phyloP scores from a whole-genome alignment of 352 stramenopile genomes.

The Phytophthora chlamydospora region DNA sequence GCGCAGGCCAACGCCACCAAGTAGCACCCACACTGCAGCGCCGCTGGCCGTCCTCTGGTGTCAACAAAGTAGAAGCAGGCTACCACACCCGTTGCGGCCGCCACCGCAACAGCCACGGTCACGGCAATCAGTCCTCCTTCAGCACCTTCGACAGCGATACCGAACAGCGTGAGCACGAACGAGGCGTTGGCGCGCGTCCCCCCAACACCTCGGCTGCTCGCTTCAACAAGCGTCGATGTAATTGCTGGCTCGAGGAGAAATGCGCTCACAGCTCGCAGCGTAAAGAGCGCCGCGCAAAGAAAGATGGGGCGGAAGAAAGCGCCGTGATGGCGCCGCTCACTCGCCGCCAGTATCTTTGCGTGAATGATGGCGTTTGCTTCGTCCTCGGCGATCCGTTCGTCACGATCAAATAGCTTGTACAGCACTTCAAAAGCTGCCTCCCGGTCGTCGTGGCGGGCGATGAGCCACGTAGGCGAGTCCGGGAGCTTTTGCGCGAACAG shows the following conservation, averaged over 20 bases:
- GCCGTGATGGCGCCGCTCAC: conserved; percentile 57
- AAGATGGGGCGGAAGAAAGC: conserved; percentile 76
- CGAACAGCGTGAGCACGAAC: conserved; percentile 70
- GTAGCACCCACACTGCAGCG: conserved; percentile 66
- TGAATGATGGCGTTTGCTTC: conserved; percentile 82
- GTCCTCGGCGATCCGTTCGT: conserved; percentile 63
- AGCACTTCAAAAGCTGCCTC: conserved; percentile 70
- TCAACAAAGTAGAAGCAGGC: conserved; percentile 76
- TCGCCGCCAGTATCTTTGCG: conserved; percentile 61
- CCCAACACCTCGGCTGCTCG: conserved; percentile 27
- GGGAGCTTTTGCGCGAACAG: conserved; percentile 71
- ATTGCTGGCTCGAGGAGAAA: conserved; percentile 65
- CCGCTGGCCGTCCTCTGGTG: conserved; percentile 51
- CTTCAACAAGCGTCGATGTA: conserved; percentile 41
- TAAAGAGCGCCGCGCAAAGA: conserved; percentile 58
- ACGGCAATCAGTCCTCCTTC: conserved; percentile 59
- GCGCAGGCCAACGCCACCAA: conserved; percentile 52
- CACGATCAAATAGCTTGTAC: conserved; percentile 52
- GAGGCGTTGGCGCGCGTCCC: conserved; percentile 28
- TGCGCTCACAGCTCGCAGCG: conserved; percentile 51
- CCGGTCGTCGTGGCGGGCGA: conserved; percentile 73
- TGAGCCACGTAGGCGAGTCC: conserved; percentile 83
- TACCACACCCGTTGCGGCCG: conserved; percentile 51
- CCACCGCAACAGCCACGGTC: conserved; percentile 46
- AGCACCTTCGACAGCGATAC: conserved; percentile 57